Conservation (phyloP, 2,329 filamentous ascomycete species). For the Podosphaera aphanis region DNA sequence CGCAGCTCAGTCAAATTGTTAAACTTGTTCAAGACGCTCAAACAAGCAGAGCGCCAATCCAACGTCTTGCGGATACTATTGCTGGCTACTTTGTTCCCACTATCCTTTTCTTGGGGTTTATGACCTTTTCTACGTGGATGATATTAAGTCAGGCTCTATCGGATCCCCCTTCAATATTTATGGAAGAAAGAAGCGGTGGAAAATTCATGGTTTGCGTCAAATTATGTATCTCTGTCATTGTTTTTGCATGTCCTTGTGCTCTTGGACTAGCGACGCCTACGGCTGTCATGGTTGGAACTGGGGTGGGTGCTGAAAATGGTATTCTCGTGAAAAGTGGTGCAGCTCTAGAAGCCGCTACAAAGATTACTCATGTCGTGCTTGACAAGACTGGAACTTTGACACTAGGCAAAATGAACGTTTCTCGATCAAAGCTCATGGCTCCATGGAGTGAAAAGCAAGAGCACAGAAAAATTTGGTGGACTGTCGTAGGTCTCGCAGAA, state of each 20-base stretch:
- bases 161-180: constrained; percentile 74
- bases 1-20: constrained; percentile 92
- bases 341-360: constrained; percentile 72
- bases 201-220: constrained; percentile 93
- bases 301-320: constrained; percentile 79
- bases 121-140: constrained; percentile 88
- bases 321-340: constrained; percentile 96
- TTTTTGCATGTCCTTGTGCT: constrained; percentile 91
- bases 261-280: constrained; percentile 91
- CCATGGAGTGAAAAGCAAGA: constrained; percentile 47
- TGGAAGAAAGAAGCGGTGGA: constrained; percentile 57
- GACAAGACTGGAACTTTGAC: constrained; percentile 95
- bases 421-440: constrained; percentile 40
- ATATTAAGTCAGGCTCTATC: constrained; percentile 65
- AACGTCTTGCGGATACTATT: constrained; percentile 71
- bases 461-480: constrained; percentile 70
- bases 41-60: constrained; percentile 81
- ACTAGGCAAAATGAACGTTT: constrained; percentile 84
- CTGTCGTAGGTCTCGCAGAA: constrained; percentile 83
- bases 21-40: constrained; percentile 96
- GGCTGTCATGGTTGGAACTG: constrained; percentile 97
- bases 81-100: constrained; percentile 85
- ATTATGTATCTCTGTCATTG: constrained; percentile 93
- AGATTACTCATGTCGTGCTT: constrained; percentile 70
- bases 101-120: constrained; percentile 61